phyloP scores from a whole-genome alignment of 257 asterid species.

The Solanum sparsipilum region DNA sequence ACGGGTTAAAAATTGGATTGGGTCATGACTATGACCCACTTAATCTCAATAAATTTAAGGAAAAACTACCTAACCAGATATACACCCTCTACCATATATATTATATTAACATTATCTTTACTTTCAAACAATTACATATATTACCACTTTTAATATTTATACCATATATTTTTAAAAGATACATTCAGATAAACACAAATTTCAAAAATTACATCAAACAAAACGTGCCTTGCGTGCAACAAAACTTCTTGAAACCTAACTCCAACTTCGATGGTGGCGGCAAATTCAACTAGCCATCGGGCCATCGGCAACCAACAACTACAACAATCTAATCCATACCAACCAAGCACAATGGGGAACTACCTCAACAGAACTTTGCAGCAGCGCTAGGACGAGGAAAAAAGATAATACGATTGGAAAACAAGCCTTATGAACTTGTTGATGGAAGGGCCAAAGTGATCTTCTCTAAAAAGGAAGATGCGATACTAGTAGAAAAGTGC shows the following conservation, averaged over 20 bases:
- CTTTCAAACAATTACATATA: not conserved
- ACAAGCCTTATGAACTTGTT: not conserved
- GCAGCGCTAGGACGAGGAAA: not conserved
- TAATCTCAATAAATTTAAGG: no score
- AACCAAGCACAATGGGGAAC: not conserved
- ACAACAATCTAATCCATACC: not conserved
- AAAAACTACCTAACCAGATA: no score
- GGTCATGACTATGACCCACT: not conserved
- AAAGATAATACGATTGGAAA: not conserved
- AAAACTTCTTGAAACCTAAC: no score
- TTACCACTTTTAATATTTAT: not conserved
- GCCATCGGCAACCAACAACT: not conserved
- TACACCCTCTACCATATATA: not conserved
- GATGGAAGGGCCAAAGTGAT: not conserved
- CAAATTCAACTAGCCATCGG: not conserved
- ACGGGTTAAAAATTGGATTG: not conserved
- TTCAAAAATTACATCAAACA: no score
- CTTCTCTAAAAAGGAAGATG: not conserved
- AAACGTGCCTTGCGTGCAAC: no score
- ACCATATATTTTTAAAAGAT: not conserved
- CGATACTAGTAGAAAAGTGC: not conserved
- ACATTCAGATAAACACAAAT: no score
- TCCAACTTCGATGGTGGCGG: not conserved
- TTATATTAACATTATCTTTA: not conserved
- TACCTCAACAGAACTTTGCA: not conserved